Conservation (phyloP, 257 asterid species). For the Linaria vulgaris region DNA sequence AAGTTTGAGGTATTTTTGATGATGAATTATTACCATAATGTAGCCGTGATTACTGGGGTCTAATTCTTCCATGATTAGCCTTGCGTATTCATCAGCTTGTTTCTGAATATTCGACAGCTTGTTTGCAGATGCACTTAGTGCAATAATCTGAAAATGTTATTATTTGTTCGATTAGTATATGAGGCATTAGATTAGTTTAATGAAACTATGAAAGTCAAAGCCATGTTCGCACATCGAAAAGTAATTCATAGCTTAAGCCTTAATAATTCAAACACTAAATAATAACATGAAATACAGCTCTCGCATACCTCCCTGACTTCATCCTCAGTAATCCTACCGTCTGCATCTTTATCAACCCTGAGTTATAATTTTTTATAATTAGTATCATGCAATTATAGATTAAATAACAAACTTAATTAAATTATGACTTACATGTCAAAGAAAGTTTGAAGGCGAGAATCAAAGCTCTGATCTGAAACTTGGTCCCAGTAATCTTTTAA, state of each 20-base stretch:
- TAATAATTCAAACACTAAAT: background rate
- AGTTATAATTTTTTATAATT: slow-evolving; percentile 9
- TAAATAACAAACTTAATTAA: background rate
- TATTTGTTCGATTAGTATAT: background rate
- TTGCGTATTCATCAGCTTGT: slow-evolving; percentile 88
- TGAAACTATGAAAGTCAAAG: background rate
- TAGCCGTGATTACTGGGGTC: slow-evolving; percentile 69
- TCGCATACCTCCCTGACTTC: slow-evolving; percentile 89
- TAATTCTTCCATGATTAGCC: slow-evolving; percentile 85
- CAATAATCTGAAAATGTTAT: slow-evolving; percentile 54
- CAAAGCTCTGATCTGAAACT: slow-evolving; percentile 78
- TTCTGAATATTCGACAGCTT: slow-evolving; percentile 70
- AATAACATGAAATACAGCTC: background rate
- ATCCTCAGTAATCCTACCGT: slow-evolving; percentile 76
- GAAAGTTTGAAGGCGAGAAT: slow-evolving; percentile 80
- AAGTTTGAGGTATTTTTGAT: background rate
- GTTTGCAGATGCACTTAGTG: slow-evolving; percentile 88
- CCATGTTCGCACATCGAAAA: background rate
- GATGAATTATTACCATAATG: slow-evolving; percentile 50
- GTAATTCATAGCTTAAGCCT: background rate
- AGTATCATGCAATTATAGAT: background rate
- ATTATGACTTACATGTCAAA: slow-evolving; percentile 66
- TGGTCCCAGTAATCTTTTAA: slow-evolving; percentile 81
- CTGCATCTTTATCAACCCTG: slow-evolving; percentile 97
- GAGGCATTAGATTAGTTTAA: background rate